phyloP scores from a whole-genome alignment of 2,329 filamentous ascomycete species.

The Colletotrichum sp. region DNA sequence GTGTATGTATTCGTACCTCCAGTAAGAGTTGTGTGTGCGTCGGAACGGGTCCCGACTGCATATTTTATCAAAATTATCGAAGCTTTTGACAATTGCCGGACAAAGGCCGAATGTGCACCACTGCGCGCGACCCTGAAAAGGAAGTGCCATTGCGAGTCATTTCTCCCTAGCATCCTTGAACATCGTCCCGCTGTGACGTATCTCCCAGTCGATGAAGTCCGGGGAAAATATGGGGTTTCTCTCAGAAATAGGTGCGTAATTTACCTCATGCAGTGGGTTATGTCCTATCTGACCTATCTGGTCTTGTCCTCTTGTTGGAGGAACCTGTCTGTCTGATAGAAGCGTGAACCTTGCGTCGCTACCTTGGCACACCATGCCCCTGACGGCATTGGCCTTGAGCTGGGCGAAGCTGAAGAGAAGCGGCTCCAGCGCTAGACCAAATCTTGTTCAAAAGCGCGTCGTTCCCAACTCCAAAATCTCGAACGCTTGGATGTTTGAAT shows the following conservation, averaged over 20 bases:
- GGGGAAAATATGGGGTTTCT: conserved; percentile 15
- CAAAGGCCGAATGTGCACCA: neutral
- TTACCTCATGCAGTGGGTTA: neutral
- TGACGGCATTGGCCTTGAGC: neutral
- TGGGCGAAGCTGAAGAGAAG: neutral
- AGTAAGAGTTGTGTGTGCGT: neutral
- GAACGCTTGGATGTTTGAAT: neutral
- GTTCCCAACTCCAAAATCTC: neutral
- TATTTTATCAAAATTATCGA: neutral
- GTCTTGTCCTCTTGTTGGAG: neutral
- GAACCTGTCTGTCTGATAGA: conserved; percentile 3
- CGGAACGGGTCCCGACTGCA: neutral
- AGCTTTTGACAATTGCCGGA: neutral
- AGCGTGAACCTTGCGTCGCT: neutral
- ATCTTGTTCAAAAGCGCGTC: conserved; percentile 17
- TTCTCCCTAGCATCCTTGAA: conserved; percentile 4
- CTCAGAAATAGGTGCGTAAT: conserved; percentile 5
- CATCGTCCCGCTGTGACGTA: conserved; percentile 16
- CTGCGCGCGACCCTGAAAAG: neutral
- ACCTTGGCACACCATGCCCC: neutral
- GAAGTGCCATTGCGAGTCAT: conserved; percentile 7
- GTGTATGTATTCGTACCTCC: too few relatives aligned
- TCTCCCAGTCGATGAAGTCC: neutral
- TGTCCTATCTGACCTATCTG: neutral
- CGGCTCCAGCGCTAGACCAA: neutral